Conservation (phyloP, 176 grass and related monocot genomes). For the Juncus inflexus region DNA sequence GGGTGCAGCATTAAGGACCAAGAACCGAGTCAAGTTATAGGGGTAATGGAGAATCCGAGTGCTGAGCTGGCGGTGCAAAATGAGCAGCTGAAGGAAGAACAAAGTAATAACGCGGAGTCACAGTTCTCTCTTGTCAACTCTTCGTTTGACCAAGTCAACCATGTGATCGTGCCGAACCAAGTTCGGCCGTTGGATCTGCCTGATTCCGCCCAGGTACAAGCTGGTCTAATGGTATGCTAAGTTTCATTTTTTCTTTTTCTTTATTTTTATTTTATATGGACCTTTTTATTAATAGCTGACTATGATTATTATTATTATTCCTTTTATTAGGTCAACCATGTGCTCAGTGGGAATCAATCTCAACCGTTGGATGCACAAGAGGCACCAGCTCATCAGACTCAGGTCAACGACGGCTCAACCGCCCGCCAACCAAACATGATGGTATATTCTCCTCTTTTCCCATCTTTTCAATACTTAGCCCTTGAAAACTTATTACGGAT, state of each 20-base stretch:
- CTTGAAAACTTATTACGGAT: slow-evolving; percentile 8
- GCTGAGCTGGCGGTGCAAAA: background rate
- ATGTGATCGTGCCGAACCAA: slow-evolving; percentile 35
- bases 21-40: slow-evolving; percentile 2
- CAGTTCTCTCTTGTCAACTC: slow-evolving; percentile 36
- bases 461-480: background rate
- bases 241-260: background rate
- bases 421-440: slow-evolving; percentile 11
- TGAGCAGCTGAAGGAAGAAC: slow-evolving; percentile 23
- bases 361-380: slow-evolving; percentile 12
- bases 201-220: slow-evolving; percentile 25
- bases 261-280: background rate
- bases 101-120: slow-evolving; percentile 32
- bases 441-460: slow-evolving; percentile 9
- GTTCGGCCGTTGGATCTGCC: slow-evolving; percentile 49
- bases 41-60: slow-evolving; percentile 1
- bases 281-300: too few relatives aligned
- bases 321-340: slow-evolving; percentile 19
- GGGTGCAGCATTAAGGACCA: background rate
- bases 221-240: background rate
- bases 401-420: background rate
- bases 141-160: slow-evolving; percentile 35
- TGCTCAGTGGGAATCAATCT: slow-evolving; percentile 15
- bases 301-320: background rate
- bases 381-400: slow-evolving; percentile 5